Percentiles rank a stretch among this genome's conserved stretches.
Evolutionary conservation across 1,284 basidiomycete species (phyloP).

Genomic region (Naganishia sp.): DNA sequence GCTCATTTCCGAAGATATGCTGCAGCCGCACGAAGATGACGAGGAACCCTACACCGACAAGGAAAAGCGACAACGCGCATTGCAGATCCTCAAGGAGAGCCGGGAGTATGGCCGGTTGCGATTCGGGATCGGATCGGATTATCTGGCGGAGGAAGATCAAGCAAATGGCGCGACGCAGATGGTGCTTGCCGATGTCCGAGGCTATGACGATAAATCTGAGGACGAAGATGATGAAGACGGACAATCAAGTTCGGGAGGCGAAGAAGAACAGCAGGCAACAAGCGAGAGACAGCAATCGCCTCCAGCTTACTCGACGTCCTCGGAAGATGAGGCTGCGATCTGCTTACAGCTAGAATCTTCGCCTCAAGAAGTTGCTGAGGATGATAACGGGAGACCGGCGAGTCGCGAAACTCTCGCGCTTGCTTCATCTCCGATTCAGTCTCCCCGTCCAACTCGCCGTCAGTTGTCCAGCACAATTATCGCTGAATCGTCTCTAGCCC

Average conservation of each 20-base stretch:
- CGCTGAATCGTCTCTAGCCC: not conserved
- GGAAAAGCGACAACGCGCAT: conserved; percentile 34
- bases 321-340: not conserved
- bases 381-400: conserved; percentile 3
- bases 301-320: too few relatives aligned
- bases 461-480: not conserved
- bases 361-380: not conserved
- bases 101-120: conserved; percentile 41
- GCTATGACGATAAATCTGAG: conserved; percentile 1
- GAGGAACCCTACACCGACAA: conserved; percentile 14
- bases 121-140: conserved; percentile 36
- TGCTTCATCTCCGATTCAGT: conserved; percentile 1
- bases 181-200: conserved; percentile 23
- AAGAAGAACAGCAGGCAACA: not conserved
- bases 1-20: conserved; percentile 46
- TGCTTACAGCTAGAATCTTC: not conserved
- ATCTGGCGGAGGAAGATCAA: conserved; percentile 20
- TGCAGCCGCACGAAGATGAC: conserved; percentile 23
- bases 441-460: not conserved
- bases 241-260: conserved; percentile 7
- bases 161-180: conserved; percentile 12
- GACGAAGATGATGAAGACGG: conserved; percentile 11
- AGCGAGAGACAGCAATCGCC: not conserved
- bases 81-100: conserved; percentile 38
- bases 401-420: not conserved